These are phyloP conservation scores for Aspergillus chevalieri DNA, from an alignment of 2,329 filamentous ascomycete genomes.

Conservation along the genomic window DNA sequence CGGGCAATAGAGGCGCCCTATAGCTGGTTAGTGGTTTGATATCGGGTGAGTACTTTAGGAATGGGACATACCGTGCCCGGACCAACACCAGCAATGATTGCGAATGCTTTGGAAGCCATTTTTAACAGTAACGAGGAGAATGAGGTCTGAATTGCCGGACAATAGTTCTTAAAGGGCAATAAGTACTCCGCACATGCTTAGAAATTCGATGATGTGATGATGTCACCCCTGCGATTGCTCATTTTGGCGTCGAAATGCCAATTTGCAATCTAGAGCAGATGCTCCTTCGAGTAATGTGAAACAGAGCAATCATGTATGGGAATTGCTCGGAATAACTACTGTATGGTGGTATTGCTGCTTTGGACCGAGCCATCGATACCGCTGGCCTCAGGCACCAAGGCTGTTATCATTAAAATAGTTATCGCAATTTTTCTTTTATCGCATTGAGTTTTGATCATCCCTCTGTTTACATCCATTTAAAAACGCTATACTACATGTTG, in stretches of 20 bases:
- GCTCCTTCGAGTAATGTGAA: too few species aligned
- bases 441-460: too few species aligned
- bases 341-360: too few species aligned
- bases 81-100: constrained; percentile 43
- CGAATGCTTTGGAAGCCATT: constrained; percentile 37
- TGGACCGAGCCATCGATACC: too few species aligned
- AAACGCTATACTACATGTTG: too few species aligned
- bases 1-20: constrained; percentile 54
- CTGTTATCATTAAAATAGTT: too few species aligned
- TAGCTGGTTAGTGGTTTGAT: constrained; percentile 38
- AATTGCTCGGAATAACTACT: too few species aligned
- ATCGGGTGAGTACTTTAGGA: not conserved
- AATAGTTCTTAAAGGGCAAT: not conserved
- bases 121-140: not conserved
- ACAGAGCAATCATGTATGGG: too few species aligned
- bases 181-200: not conserved
- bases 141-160: not conserved
- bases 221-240: not conserved
- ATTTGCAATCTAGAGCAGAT: not conserved
- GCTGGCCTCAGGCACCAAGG: too few species aligned
- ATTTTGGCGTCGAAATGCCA: not conserved
- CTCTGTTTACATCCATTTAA: too few species aligned
- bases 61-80: constrained; percentile 35
- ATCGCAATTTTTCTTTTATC: too few species aligned
- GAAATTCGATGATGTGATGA: not conserved